Conservation (phyloP, 1,139 yeast species). For the Taphrina wiesneri region DNA sequence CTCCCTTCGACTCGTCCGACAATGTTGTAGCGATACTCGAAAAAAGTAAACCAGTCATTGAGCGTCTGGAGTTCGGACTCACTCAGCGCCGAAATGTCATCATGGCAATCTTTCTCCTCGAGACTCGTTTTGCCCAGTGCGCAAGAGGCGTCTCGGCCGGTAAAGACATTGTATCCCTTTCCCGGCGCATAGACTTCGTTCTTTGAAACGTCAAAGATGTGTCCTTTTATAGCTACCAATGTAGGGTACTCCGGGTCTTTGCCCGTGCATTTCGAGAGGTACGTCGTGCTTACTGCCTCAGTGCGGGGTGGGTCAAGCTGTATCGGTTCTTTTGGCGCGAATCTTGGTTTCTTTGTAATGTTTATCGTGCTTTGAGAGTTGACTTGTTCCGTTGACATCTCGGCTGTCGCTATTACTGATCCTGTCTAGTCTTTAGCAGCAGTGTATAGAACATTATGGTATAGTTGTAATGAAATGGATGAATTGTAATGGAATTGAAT, state of each 20-base stretch:
- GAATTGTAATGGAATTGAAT: too few relatives aligned
- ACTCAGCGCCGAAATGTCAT: conserved; percentile 61
- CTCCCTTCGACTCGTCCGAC: conserved; percentile 42
- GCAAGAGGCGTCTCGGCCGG: conserved; percentile 75
- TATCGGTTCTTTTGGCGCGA: conserved; percentile 31
- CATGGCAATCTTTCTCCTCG: conserved; percentile 62
- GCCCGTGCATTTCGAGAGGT: conserved; percentile 33
- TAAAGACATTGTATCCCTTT: conserved; percentile 67
- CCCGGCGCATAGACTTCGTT: conserved; percentile 76
- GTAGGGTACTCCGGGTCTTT: conserved; percentile 44
- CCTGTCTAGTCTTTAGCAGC: neutral
- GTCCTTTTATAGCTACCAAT: conserved; percentile 73
- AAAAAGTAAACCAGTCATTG: conserved; percentile 84
- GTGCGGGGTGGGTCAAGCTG: conserved; percentile 24
- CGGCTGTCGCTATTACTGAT: neutral
- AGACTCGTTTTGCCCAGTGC: conserved; percentile 62
- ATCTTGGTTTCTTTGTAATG: conserved; percentile 8
- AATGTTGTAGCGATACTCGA: conserved; percentile 69
- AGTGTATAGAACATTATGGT: neutral
- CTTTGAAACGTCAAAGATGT: conserved; percentile 70
- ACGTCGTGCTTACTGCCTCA: conserved; percentile 10
- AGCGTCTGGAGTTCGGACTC: conserved; percentile 65
- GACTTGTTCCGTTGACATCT: neutral
- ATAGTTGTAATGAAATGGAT: neutral
- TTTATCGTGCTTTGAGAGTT: neutral